Percentiles rank a stretch among this genome's conserved stretches.
phyloP scores from a whole-genome alignment of 805 yeast genomes.

The Candida vartiovaarae region DNA sequence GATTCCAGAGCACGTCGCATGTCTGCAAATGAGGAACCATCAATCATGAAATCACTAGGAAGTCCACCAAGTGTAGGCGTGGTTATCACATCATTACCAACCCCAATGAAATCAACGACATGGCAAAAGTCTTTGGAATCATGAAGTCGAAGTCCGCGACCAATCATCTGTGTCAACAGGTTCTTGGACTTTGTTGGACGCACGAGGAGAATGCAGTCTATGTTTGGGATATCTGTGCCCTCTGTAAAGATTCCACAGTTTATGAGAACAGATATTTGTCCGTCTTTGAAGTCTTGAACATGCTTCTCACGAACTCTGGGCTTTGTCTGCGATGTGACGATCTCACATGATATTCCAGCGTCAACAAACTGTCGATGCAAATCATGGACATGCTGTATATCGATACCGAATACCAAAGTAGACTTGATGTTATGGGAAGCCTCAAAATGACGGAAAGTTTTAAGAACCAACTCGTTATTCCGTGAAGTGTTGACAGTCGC shows the following conservation, averaged over 20 bases:
- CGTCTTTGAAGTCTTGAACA: conserved; percentile 51
- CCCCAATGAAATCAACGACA: conserved; percentile 71
- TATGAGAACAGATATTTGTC: conserved; percentile 63
- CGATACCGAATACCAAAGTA: conserved; percentile 73
- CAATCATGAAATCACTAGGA: conserved; percentile 16
- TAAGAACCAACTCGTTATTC: conserved; percentile 48
- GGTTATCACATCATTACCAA: conserved; percentile 47
- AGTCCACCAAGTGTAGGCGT: conserved; percentile 44
- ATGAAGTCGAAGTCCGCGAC: conserved; percentile 73
- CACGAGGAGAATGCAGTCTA: conserved; percentile 71
- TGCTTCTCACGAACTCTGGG: conserved; percentile 42
- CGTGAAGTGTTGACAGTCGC: conserved; percentile 45
- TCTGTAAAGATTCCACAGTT: conserved; percentile 91
- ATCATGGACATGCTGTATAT: conserved; percentile 55
- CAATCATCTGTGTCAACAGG: conserved; percentile 79
- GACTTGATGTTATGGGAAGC: conserved; percentile 40
- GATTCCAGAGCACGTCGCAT: conserved; percentile 15
- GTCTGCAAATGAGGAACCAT: conserved; percentile 28
- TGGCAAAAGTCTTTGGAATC: conserved; percentile 60
- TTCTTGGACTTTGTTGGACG: conserved; percentile 76
- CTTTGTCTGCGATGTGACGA: conserved; percentile 62
- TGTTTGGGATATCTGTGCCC: conserved; percentile 89
- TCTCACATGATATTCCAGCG: conserved; percentile 62
- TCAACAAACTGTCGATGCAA: conserved; percentile 46
- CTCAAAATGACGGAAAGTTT: conserved; percentile 42